phyloP scores from a whole-genome alignment of 371 early-diverging fungal genomes.

The Syncephalis plumigaleata region DNA sequence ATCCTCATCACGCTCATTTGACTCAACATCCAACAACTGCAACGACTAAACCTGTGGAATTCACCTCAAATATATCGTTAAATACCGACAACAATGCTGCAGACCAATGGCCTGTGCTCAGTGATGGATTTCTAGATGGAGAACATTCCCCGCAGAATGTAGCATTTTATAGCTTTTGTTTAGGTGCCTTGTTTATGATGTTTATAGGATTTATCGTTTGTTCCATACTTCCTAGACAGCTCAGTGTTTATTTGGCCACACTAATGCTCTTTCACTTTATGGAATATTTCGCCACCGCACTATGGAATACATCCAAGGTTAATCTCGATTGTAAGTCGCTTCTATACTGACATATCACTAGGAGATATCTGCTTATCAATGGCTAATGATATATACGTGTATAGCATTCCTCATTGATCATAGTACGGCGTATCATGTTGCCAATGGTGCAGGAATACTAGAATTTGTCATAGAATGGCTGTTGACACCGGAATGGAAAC shows the following conservation, averaged over 20 bases:
- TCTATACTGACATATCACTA: too few relatives aligned
- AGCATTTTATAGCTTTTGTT: slow-evolving; percentile 35
- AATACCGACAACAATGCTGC: too few relatives aligned
- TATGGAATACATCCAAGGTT: slow-evolving; percentile 40
- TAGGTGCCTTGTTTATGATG: slow-evolving; percentile 38
- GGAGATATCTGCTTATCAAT: too few relatives aligned
- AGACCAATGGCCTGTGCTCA: slow-evolving; percentile 3
- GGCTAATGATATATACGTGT: background rate
- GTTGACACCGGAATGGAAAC: slow-evolving; percentile 40
- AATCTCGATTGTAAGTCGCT: slow-evolving; percentile 37
- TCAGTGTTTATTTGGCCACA: slow-evolving; percentile 41
- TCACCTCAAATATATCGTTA: too few relatives aligned
- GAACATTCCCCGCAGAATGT: slow-evolving; percentile 55
- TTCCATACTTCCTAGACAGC: slow-evolving; percentile 18
- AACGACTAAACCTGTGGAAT: too few relatives aligned
- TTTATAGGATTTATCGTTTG: slow-evolving; percentile 23
- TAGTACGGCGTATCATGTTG: slow-evolving; percentile 48
- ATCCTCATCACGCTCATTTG: too few relatives aligned
- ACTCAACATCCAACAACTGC: too few relatives aligned
- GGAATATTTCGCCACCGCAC: slow-evolving; percentile 64
- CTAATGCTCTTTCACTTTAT: slow-evolving; percentile 53
- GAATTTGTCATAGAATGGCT: slow-evolving; percentile 52
- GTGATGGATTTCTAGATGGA: slow-evolving; percentile 36
- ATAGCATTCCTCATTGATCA: slow-evolving; percentile 65
- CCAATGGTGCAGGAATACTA: slow-evolving; percentile 38